Base-by-base conservation (phyloP, 306 rosid species). In the Lathyrus oleraceus region DNA sequence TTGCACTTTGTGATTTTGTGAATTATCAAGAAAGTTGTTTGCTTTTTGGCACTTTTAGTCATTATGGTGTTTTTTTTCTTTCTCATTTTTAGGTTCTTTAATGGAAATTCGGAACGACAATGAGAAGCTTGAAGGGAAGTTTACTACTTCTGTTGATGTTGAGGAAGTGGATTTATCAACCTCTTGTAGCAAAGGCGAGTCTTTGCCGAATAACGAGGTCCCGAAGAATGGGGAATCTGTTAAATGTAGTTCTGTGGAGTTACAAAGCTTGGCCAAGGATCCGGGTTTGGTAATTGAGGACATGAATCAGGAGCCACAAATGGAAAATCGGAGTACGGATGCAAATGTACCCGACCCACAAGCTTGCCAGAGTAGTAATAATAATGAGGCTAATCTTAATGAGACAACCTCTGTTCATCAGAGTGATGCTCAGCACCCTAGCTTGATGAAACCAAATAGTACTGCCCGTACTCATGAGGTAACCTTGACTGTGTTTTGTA, bases 391-490 rank as follows among this genome's bases (percentile, higher is more conserved):
- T 38, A 59, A 4, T 72, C 9, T 13, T 21, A 82, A 35, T 9
- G 67, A 71, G 19, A 16, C 57, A 19, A 35, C 79, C 5, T 51
- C 76, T 62, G 69, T 48, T 17, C 68, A 20, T 28, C 71, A 10
- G 21, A 66, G 32, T 56, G 47, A 67, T 71, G 77, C 10, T 61
- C 49, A 57, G 5, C 80, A 14, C 28, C 76, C 82, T 53, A 72
- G 81, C 76, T 70, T 86, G 38, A 83, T 85, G 89, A 80, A 85
- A 68, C 81, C 81, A 32, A 87, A 85, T 78, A 65, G 38, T 9
- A 63, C 86, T 5, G 88, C 93, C 43, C 59, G 14, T 30, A 43
- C 83, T 48, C 66, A 61, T 2, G 90, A 93, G 97, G 96, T 93
- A 76, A 28, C 32, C 39, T 35, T 35, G 39, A 35, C 39, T 20